phyloP scores from a whole-genome alignment of 345 rosid genomes.

The Citrus sp. region DNA sequence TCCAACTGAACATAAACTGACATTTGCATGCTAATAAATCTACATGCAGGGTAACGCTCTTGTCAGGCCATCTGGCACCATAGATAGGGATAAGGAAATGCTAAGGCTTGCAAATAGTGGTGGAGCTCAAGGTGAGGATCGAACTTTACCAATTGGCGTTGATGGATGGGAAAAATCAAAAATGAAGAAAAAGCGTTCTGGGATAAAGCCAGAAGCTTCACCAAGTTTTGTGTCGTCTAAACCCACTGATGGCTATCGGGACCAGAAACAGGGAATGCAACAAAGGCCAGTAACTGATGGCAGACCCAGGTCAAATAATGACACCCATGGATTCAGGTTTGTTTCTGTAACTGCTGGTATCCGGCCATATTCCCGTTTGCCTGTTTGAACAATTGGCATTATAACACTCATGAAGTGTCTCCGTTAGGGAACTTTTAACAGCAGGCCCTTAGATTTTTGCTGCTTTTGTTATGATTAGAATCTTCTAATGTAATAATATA shows the following conservation, averaged over 20 bases:
- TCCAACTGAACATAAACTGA: slow-evolving; percentile 13
- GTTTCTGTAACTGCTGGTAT: slow-evolving; percentile 12
- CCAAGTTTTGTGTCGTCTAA: slow-evolving; percentile 50
- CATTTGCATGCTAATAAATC: slow-evolving; percentile 30
- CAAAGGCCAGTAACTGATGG: slow-evolving; percentile 54
- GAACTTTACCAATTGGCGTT: slow-evolving; percentile 55
- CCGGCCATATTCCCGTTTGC: not conserved
- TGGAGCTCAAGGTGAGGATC: slow-evolving; percentile 67
- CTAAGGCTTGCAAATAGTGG: slow-evolving; percentile 54
- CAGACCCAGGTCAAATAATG: slow-evolving; percentile 63
- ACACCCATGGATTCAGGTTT: slow-evolving; percentile 78
- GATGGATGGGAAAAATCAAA: slow-evolving; percentile 96
- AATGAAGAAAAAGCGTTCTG: slow-evolving; percentile 90
- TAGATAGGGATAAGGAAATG: slow-evolving; percentile 77
- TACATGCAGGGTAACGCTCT: slow-evolving; percentile 65
- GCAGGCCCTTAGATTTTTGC: slow-evolving; percentile 7
- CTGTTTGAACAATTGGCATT: slow-evolving; percentile 12
- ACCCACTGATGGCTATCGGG: slow-evolving; percentile 63
- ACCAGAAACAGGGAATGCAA: slow-evolving; percentile 67
- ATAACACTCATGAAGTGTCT: not conserved
- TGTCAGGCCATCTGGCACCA: slow-evolving; percentile 57
- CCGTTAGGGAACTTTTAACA: not conserved
- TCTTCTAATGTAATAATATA: not conserved
- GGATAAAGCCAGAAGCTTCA: slow-evolving; percentile 66
- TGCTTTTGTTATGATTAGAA: slow-evolving; percentile 1